Percentiles rank a stretch among this genome's conserved stretches.
Evolutionary conservation across 2,329 filamentous ascomycete genomes (phyloP).

Genomic region (Ophiostoma pallidulum): DNA sequence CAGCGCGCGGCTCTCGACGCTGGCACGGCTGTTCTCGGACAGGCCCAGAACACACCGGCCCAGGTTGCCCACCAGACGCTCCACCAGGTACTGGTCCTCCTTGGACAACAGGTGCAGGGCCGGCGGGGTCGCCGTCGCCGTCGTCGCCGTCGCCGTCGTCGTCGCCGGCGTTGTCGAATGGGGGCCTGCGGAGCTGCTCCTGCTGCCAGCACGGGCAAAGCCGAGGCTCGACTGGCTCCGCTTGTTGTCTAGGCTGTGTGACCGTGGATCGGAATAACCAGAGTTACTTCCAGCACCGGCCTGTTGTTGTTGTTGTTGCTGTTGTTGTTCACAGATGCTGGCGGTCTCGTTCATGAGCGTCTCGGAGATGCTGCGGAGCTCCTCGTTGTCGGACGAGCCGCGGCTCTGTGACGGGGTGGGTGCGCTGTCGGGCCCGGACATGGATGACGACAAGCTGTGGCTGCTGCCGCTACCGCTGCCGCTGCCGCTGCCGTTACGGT

Average conservation of each 20-base stretch:
- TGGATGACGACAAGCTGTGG: slow-evolving; percentile 4
- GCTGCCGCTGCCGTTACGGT: slow-evolving; percentile 1
- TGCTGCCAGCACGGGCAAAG: no score
- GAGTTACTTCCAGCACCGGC: background rate
- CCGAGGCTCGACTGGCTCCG: slow-evolving; percentile 12
- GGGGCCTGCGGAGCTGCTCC: no score
- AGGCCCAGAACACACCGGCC: slow-evolving; percentile 52
- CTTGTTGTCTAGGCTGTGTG: slow-evolving; percentile 17
- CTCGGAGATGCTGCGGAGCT: slow-evolving; percentile 38
- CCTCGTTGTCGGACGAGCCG: slow-evolving; percentile 32
- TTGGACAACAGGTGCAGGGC: slow-evolving; percentile 38
- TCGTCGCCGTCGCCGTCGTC: background rate
- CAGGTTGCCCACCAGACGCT: slow-evolving; percentile 49
- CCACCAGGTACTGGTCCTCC: slow-evolving; percentile 52
- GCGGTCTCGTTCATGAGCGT: slow-evolving; percentile 39
- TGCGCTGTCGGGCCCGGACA: background rate
- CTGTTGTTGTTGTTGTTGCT: background rate
- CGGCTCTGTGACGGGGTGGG: background rate
- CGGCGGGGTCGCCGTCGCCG: slow-evolving; percentile 2
- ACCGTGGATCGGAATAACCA: background rate
- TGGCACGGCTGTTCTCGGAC: slow-evolving; percentile 43
- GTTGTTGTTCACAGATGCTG: slow-evolving; percentile 28
- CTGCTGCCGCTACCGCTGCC: slow-evolving; percentile 4
- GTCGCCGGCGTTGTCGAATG: background rate
- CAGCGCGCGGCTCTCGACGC: slow-evolving; percentile 53